These are phyloP conservation scores for Mycena metata DNA, from an alignment of 768 basidiomycete species.

Conservation along the genomic window DNA sequence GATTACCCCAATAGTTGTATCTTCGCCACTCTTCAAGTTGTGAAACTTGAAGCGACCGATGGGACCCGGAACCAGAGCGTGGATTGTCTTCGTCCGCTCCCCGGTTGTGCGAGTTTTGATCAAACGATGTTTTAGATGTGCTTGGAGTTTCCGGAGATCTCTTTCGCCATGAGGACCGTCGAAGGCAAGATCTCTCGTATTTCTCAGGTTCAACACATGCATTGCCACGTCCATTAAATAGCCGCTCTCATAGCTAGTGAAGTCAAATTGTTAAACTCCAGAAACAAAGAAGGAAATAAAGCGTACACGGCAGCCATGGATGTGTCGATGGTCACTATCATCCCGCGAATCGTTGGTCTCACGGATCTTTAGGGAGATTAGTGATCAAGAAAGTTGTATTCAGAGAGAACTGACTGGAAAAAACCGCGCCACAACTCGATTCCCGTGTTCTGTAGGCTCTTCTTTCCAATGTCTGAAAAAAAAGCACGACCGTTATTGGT, in stretches of 20 bases:
- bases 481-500: slow-evolving; percentile 61
- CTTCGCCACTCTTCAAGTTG: slow-evolving; percentile 52
- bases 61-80: slow-evolving; percentile 51
- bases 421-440: slow-evolving; percentile 64
- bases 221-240: slow-evolving; percentile 50
- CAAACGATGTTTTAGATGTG: slow-evolving; percentile 53
- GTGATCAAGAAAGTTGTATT: not conserved
- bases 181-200: slow-evolving; percentile 50
- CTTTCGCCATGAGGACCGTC: slow-evolving; percentile 1
- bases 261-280: not conserved
- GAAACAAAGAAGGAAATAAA: slow-evolving; percentile 9
- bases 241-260: slow-evolving; percentile 48
- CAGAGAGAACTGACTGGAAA: slow-evolving; percentile 57
- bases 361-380: slow-evolving; percentile 53
- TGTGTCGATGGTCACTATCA: slow-evolving; percentile 63
- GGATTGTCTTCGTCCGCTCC: slow-evolving; percentile 51
- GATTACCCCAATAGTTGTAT: slow-evolving; percentile 57
- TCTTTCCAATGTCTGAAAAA: slow-evolving; percentile 46
- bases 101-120: slow-evolving; percentile 48
- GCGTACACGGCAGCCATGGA: slow-evolving; percentile 61
- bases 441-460: slow-evolving; percentile 43
- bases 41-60: slow-evolving; percentile 54
- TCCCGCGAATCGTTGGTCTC: slow-evolving; percentile 54
- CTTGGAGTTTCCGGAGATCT: slow-evolving; percentile 48
- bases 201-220: slow-evolving; percentile 39